These are phyloP conservation scores for Spirogloea muscicola DNA, from an alignment of 139 green algal genomes.

Conservation along the genomic window DNA sequence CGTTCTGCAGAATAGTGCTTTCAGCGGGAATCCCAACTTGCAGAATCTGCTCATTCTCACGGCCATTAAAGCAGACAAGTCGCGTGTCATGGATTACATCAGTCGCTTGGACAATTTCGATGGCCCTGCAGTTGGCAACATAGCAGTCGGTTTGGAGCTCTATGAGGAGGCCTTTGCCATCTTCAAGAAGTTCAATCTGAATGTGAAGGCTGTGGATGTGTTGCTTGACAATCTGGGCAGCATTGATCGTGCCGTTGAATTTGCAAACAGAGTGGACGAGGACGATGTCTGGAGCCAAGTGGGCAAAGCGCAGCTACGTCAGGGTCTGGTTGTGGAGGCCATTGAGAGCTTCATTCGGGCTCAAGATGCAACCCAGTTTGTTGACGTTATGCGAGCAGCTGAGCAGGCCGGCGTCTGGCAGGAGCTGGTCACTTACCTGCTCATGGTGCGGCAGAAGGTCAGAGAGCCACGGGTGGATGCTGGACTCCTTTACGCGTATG, in stretches of 20 bases:
- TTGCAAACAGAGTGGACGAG: conserved; percentile 44
- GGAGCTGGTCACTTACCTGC: conserved; percentile 93
- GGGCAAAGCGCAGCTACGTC: conserved; percentile 81
- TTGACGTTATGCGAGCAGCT: conserved; percentile 66
- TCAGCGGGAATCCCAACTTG: conserved; percentile 98
- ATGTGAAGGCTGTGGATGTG: conserved; percentile 72
- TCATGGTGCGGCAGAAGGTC: conserved; percentile 93
- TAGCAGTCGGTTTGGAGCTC: conserved; percentile 56
- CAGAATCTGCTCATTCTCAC: conserved; percentile 93
- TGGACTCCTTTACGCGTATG: conserved; percentile 95
- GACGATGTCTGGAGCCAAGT: conserved; percentile 86
- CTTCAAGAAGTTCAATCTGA: conserved; percentile 93
- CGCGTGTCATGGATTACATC: conserved; percentile 92
- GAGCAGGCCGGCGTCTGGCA: conserved; percentile 60
- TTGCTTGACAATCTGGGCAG: conserved; percentile 79
- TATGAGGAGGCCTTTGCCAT: conserved; percentile 98
- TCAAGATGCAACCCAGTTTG: conserved; percentile 66
- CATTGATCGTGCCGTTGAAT: conserved; percentile 48
- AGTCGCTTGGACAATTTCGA: conserved; percentile 98
- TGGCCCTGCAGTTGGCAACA: conserved; percentile 62
- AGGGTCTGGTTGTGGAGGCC: conserved; percentile 68
- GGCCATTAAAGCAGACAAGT: conserved; percentile 90
- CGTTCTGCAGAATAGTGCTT: conserved; percentile 94
- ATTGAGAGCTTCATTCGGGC: conserved; percentile 87
- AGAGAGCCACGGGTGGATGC: conserved; percentile 88